Base-by-base conservation (phyloP, 371 early-diverging fungal genomes). In the Mucor racemosus region DNA sequence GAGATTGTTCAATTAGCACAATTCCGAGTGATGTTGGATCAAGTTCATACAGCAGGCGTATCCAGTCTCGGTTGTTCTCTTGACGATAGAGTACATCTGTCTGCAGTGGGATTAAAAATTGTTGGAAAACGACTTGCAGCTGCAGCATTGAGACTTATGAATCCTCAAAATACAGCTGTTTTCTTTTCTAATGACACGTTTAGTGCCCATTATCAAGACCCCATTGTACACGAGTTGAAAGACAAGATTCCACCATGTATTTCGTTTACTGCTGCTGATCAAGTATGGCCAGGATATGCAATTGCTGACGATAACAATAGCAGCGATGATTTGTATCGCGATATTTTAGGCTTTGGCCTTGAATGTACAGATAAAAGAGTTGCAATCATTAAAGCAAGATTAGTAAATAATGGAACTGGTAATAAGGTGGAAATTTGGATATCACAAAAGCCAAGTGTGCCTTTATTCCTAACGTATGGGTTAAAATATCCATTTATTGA, bases 11-110 rank as follows among this genome's bases (percentile, higher is more conserved):
- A 79, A 19, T 62, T 74, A 9, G 54, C 48, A 9, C 81, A 81
- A 50, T 34, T 62, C 21, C 54, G 65, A 4, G 17, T 73, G 36
- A 57, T 68, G 58, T 39, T n/a, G 11, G n/a, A 35, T 4, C 8
- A 53, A 4, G 17, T 21, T 3, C 35, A 36, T 35, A 58, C 53
- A 1, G 71, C 58, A 14, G 67, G 66, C 17, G 73, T 81, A 0
- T 54, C 79, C 10, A 72, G 71, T 7, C 39, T 83, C 5, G 80
- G 78, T 46, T 68, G 65, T 14, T 60, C 60, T 9, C 61, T 83
- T 60, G 80, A 80, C 57, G 83, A 83, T 48, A 54, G 63, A 1
- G 55, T 80, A 11, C 83, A 83, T 58, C 10, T 83, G 3, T 78
- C 80, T 5, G 75, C 72, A 2, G 13, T 26, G 0, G 79, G 75